Evolutionary conservation across 2,329 filamentous ascomycete genomes (phyloP), one percentile per base, ranked within the genome.

Genomic region (Penicillium sp.): DNA sequence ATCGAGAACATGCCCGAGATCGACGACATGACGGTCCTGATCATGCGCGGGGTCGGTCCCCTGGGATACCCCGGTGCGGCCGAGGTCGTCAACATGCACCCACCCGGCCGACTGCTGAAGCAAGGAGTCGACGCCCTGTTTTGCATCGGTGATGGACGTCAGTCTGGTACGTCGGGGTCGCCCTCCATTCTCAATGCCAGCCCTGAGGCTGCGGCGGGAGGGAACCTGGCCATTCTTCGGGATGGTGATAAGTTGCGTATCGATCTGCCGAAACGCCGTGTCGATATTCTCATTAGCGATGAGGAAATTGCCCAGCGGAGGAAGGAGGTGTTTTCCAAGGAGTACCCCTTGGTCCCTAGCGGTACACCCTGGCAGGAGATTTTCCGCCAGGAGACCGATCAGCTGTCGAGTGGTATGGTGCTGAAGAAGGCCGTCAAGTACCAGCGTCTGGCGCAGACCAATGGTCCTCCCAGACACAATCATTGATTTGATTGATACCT

Each of bases 161-260:
- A 85, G 66, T 84, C 81, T 7, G 83, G 83, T 35, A 85, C 83
- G 2, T 84, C 82, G 3, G 82, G 80, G 0, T 83, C 80, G 3
- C 83, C 83, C 1, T 83, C 81, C 0, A 84, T 85, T 53, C 70
- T 85, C n/a, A 84, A 85, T 60, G 83, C 82, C 1, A 82, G 78
- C 47, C 83, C 83, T 7, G 83, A 85, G 68, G 83, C 83, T 12
- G 82, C 82, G 1, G 81, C 80, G 10, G 82, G 82, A 7, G 83
- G 83, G 1, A 84, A 84, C 55, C 73, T 85, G 20, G 82, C 80
- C 4, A 74, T 85, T 20, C 68, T 85, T 20, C 69, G 69, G 14
- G 79, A 84, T 64, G 82, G 83, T 1, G 83, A 85, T 65, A 69
- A 69, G 49, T 63, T 85, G 20, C 73, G 83, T 4, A 80, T 85